A percentile compares a stretch with the other conserved stretches of the same genome.
These are phyloP conservation scores for Rhizoclosmatium globosum DNA, from an alignment of 192 early-diverging fungal genomes.

Conservation along the genomic window DNA sequence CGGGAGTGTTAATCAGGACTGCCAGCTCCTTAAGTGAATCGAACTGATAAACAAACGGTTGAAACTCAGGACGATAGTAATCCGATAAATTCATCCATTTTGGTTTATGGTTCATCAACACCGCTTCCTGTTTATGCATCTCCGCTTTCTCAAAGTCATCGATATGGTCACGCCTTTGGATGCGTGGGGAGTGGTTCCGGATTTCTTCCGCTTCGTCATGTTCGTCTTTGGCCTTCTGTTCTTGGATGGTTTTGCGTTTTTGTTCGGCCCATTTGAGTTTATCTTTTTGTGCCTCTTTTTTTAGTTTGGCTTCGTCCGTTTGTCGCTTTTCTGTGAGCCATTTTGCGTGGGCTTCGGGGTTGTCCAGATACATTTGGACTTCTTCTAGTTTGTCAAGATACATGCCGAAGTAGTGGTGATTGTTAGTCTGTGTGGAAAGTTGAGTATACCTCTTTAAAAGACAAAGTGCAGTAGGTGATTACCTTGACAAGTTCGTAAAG, in stretches of 20 bases:
- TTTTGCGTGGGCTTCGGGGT: background rate
- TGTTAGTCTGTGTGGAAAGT: constrained; percentile 16
- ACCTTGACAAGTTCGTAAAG: constrained; percentile 6
- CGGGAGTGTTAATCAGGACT: background rate
- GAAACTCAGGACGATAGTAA: constrained; percentile 33
- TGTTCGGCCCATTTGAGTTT: too few relatives aligned
- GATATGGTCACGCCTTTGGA: too few relatives aligned
- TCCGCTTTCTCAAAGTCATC: too few relatives aligned
- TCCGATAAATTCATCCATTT: constrained; percentile 31
- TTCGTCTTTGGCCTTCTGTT: background rate
- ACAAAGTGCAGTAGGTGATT: background rate
- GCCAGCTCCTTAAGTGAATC: constrained; percentile 31
- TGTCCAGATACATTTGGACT: background rate
- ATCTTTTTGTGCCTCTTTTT: background rate
- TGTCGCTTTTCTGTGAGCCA: background rate
- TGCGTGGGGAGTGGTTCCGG: too few relatives aligned
- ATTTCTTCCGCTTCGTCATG: background rate
- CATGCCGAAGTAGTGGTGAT: constrained; percentile 23
- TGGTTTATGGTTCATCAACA: background rate
- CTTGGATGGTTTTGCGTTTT: background rate
- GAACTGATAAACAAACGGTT: constrained; percentile 34
- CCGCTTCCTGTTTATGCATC: too few relatives aligned
- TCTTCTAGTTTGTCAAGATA: constrained; percentile 34
- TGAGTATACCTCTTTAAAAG: background rate
- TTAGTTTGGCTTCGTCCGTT: background rate